Evolutionary conservation across 2,329 filamentous ascomycete genomes (phyloP).

Genomic region (Cordyceps tenuipes): DNA sequence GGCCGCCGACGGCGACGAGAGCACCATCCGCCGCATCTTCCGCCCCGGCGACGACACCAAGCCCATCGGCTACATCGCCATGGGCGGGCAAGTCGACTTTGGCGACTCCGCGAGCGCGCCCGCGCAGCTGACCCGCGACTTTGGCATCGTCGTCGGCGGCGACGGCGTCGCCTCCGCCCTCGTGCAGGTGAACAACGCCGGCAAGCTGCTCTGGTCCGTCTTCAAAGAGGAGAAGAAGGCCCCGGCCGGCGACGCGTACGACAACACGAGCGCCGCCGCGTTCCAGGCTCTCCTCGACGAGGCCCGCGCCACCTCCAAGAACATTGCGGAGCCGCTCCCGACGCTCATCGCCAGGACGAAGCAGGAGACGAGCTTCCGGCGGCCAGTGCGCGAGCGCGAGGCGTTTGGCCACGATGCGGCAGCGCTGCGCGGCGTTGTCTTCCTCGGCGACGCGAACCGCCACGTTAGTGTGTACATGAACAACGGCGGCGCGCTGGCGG

Average conservation of each 20-base stretch:
- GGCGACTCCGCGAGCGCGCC: conserved; percentile 20
- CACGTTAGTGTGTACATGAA: conserved; percentile 36
- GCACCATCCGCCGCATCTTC: conserved; percentile 27
- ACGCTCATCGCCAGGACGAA: conserved; percentile 30
- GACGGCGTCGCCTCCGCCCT: conserved; percentile 30
- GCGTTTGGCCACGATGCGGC: conserved; percentile 27
- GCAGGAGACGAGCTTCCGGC: conserved; percentile 24
- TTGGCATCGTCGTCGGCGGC: conserved; percentile 27
- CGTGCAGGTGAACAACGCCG: conserved; percentile 30
- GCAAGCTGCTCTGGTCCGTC: conserved; percentile 29
- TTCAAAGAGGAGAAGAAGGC: conserved; percentile 20
- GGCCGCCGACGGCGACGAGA: conserved; percentile 32
- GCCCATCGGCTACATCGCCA: conserved; percentile 26
- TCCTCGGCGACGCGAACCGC: conserved; percentile 38
- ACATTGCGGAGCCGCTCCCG: conserved; percentile 27
- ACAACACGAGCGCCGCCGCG: conserved; percentile 15
- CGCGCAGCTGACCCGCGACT: conserved; percentile 22
- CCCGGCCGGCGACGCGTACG: conserved; percentile 6
- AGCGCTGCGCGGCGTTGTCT: conserved; percentile 23
- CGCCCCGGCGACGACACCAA: conserved; percentile 27
- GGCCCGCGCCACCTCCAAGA: conserved; percentile 21
- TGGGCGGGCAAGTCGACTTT: conserved; percentile 28
- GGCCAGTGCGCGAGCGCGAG: conserved; percentile 33
- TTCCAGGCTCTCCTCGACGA: conserved; percentile 21
- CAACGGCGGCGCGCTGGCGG: conserved; percentile 35